Base-by-base conservation (phyloP, 2,329 filamentous ascomycete species). In the Coniochaeta pulveracea region DNA sequence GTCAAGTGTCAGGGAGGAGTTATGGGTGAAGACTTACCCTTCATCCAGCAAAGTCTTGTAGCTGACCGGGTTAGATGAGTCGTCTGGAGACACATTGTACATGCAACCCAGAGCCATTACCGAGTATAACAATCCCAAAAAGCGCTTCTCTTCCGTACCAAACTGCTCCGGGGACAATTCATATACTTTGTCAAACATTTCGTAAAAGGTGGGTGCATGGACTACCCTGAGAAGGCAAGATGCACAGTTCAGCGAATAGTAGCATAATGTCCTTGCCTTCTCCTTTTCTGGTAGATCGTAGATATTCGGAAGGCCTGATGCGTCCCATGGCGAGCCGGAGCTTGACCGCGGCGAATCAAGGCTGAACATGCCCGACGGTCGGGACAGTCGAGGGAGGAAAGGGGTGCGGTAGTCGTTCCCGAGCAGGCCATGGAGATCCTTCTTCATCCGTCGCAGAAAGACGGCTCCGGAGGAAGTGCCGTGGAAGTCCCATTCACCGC, bases 401-500 rank as follows among this genome's bases (percentile, higher is more conserved):
- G 76, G 66, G 40, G 72, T 57, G 46, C 72, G 64, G 41, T 70
- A 65, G 29, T 76, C 69, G 25, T 72, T 70, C 14, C 79, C 79
- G 30, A 91, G 69, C 42, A 91, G 65, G 39, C 79, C 76, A 27
- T 84, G 80, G 43, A 95, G 84, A 49, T 94, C 82, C 48, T 93
- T 83, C 47, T 85, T 80, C 70, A 98, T 80, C 35, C 84, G 77
- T 42, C 76, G 74, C 45, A 95, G 70, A 53, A 95, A 98, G 41
- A 89, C 85, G 26, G 88, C 72, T 3, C 89, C 88, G 0, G 91
- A 96, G 0, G 89, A 95, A 42, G 84, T 82, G 30, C 91, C 91
- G 50, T 93, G 85, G 48, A 94, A 98, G 55, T 96, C 88, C 77
- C 86, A 93, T 46, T 91, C 77, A 26, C 89, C 89, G 46, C 79